A percentile compares a stretch with the other conserved stretches of the same genome.
Evolutionary conservation across 1,139 yeast species (phyloP).

Genomic region (Lodderomyces elongisporus): DNA sequence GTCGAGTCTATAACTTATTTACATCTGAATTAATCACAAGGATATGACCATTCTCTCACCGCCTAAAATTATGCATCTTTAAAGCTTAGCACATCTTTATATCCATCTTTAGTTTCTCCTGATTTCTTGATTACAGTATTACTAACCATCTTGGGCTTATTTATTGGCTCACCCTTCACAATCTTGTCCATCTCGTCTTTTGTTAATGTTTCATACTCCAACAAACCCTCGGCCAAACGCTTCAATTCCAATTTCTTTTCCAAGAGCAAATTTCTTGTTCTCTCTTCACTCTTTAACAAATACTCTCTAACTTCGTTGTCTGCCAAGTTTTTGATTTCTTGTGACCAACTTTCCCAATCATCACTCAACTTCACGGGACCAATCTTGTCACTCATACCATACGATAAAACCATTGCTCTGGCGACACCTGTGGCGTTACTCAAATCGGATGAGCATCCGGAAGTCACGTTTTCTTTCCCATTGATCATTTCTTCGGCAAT

Average conservation of each 20-base stretch:
- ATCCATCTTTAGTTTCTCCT: conserved; percentile 4
- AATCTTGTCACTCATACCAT: conserved; percentile 91
- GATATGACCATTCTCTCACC: too few relatives aligned
- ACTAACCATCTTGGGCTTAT: conserved; percentile 61
- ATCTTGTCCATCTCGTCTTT: conserved; percentile 86
- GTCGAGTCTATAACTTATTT: too few relatives aligned
- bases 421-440: conserved; percentile 89
- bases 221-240: conserved; percentile 85
- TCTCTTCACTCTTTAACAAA: conserved; percentile 67
- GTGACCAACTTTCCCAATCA: conserved; percentile 94
- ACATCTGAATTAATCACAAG: too few relatives aligned
- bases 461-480: conserved; percentile 88
- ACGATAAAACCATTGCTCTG: conserved; percentile 92
- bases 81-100: conserved; percentile 2
- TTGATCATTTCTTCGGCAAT: conserved; percentile 91
- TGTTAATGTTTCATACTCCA: conserved; percentile 92
- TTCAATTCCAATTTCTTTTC: conserved; percentile 68
- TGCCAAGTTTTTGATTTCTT: conserved; percentile 79
- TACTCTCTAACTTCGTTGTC: conserved; percentile 84
- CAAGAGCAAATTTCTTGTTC: conserved; percentile 66
- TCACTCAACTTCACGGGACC: conserved; percentile 89
- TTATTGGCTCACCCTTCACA: conserved; percentile 70
- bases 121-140: conserved; percentile 66
- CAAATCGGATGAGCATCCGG: conserved; percentile 91
- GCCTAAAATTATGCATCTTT: too few relatives aligned